Conservation (phyloP, 345 rosid species). For the Durio zibethinus region DNA sequence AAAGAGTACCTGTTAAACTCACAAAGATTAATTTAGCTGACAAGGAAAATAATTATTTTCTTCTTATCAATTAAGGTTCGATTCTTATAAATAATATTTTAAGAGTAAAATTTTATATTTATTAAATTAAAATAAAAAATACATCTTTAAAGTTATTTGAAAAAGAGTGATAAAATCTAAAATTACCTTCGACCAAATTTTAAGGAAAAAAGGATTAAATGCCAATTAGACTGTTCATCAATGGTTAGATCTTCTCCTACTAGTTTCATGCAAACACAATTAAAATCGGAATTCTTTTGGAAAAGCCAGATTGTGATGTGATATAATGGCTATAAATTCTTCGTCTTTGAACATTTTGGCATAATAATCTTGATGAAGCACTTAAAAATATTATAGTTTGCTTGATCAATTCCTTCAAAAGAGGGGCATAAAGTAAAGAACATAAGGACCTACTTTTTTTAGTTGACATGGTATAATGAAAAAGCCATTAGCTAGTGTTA, state of each 20-base stretch:
- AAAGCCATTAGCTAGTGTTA: background rate
- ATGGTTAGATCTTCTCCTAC: background rate
- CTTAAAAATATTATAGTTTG: background rate
- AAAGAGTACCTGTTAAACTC: no score
- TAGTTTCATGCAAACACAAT: background rate
- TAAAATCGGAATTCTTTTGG: background rate
- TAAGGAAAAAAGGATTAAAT: no score
- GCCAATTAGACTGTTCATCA: background rate
- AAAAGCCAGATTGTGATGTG: background rate
- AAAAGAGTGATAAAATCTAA: no score
- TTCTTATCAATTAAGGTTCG: no score
- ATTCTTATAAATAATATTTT: no score
- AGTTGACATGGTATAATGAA: background rate
- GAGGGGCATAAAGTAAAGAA: conserved; percentile 7
- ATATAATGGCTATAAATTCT: background rate
- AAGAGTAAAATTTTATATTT: no score
- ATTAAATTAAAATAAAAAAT: no score
- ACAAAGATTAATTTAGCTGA: no score
- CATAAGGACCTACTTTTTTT: background rate
- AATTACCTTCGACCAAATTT: no score
- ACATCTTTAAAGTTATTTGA: no score
- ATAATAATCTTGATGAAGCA: background rate
- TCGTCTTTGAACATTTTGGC: background rate
- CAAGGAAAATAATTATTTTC: no score
- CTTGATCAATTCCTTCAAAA: background rate